Base-by-base conservation (phyloP, 1,139 yeast species). In the Meyerozyma smithsonii region DNA sequence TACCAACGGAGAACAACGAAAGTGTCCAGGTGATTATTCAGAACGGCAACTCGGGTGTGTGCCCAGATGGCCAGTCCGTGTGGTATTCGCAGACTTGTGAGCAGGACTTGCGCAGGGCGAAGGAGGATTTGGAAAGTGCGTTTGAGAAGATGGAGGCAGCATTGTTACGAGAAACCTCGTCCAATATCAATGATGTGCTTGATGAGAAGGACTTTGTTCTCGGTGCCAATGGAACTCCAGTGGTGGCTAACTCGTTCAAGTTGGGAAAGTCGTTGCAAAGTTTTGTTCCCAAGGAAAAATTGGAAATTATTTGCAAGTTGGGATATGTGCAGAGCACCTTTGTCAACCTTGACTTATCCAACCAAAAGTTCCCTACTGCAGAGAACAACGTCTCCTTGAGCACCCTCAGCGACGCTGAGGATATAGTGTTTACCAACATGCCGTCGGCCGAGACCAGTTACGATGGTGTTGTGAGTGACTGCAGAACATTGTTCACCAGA, bases 41-140 rank as follows among this genome's bases (percentile, higher is more conserved):
- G 69, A 95, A 95, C 38, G 80, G 89, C n/a, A 92, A 87, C 8
- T 72, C 92, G 1, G 97, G 96, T 12, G 84, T 85, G 46, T 89
- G 96, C 51, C 96, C 97, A 1, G 62, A 61, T n/a, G 95, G 88
- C 36, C 92, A 90, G 52, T 78, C 94, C 35, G 77, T 89, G 40
- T 90, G 97, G 97, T 89, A 87, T 61, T 69, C 89, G 47, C 82
- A 90, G 28, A 83, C 96, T 1, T 74, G 78, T 40, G 95, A 87
- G 59, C 77, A 70, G 39, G 88, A 87, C 41, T 65, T 72, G 35
- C 72, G 53, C 39, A 61, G 77, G 42, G 96, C 94, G 11, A 81
- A 86, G 51, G 66, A 68, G 46, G 96, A 89, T 58, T 72, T 90
- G 48, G 94, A 85, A 56, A 73, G 81, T 38, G 97, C 97, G 7